A percentile compares a stretch with the other conserved stretches of the same genome.
Conservation (phyloP, 306 rosid genomes). For the Dryas octopetala region DNA sequence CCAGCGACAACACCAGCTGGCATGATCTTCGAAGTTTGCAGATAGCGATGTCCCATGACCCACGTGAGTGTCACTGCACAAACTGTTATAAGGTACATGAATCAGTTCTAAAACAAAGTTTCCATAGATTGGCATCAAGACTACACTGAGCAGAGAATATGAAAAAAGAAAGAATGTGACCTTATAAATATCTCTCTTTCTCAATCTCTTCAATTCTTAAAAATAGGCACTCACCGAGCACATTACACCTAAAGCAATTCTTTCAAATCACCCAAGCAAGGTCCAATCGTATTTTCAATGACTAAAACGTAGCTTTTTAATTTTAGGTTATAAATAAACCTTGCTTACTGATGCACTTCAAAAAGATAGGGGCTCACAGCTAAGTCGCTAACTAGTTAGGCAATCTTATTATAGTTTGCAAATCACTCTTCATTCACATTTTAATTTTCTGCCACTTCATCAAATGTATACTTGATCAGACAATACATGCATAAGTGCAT, state of each 20-base stretch:
- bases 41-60: conserved; percentile 79
- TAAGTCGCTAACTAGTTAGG: background rate
- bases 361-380: background rate
- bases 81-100: conserved; percentile 43
- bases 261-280: conserved; percentile 2
- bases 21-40: conserved; percentile 78
- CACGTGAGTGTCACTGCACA: conserved; percentile 57
- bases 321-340: background rate
- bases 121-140: background rate
- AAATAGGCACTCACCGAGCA: background rate
- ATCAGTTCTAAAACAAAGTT: background rate
- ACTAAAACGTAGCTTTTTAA: background rate
- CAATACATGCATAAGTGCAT: too few relatives aligned
- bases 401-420: background rate
- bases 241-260: background rate
- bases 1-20: conserved; percentile 90
- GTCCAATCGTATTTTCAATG: background rate
- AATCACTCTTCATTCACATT: background rate
- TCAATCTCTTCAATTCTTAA: background rate
- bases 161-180: background rate
- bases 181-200: background rate
- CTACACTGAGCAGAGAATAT: background rate
- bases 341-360: background rate
- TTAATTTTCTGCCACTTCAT: background rate
- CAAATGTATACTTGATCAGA: background rate